phyloP scores from a whole-genome alignment of 257 asterid genomes.

The Solanum etuberosum region DNA sequence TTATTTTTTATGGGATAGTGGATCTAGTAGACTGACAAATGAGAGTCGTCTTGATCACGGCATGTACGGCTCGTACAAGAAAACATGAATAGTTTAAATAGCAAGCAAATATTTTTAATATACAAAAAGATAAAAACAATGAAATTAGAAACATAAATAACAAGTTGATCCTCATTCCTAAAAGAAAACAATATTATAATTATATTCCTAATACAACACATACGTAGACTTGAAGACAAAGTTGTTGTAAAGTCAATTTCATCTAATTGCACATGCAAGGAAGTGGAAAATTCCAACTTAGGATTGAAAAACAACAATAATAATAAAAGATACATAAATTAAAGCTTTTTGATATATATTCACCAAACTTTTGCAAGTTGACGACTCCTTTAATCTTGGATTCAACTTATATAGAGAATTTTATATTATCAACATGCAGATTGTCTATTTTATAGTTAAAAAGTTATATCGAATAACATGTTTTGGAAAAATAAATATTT shows the following conservation, averaged over 20 bases:
- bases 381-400: not conserved
- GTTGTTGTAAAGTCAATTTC: not conserved
- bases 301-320: not conserved
- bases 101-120: not conserved
- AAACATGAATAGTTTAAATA: not conserved
- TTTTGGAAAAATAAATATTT: not conserved
- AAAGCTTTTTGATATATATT: not conserved
- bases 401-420: not conserved
- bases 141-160: not conserved
- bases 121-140: not conserved
- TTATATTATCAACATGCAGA: not conserved
- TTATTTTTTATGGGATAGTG: not conserved
- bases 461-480: not conserved
- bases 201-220: not conserved
- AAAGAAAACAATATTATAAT: not conserved
- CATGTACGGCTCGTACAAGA: not conserved
- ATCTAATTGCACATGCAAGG: not conserved
- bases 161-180: not conserved
- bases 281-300: not conserved
- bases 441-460: not conserved
- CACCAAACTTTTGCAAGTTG: not conserved
- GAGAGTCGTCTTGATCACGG: constrained; percentile 1
- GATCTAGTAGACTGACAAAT: not conserved
- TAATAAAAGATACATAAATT: not conserved
- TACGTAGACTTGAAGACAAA: not conserved